Percentiles rank a stretch among this genome's conserved stretches.
Evolutionary conservation across 148 eudicot genomes (phyloP).

Genomic region (Rhododendron mucronatum): DNA sequence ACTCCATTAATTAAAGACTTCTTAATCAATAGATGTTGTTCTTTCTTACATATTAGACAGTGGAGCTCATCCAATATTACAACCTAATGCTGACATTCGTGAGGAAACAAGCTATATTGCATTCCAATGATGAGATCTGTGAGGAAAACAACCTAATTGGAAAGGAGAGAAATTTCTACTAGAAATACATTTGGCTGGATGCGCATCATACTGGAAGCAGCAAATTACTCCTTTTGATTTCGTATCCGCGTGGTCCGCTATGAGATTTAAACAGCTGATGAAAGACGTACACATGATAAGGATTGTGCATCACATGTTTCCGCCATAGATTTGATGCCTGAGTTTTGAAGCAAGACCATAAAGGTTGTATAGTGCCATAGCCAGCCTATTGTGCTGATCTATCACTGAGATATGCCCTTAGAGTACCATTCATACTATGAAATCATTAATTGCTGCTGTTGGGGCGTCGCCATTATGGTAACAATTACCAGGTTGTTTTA

Average conservation of each 20-base stretch:
- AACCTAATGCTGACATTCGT: neutral
- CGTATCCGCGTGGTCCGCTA: neutral
- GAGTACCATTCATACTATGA: neutral
- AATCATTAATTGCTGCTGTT: neutral
- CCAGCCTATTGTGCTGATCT: neutral
- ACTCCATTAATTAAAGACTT: neutral
- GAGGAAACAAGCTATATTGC: neutral
- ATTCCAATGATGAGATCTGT: neutral
- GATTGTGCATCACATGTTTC: neutral
- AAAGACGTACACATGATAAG: neutral
- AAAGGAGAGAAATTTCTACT: neutral
- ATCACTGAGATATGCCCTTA: neutral
- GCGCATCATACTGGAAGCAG: neutral
- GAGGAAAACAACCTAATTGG: neutral
- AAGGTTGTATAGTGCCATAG: neutral
- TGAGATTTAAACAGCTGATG: neutral
- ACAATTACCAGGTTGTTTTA: neutral
- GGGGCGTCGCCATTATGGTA: neutral
- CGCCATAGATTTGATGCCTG: neutral
- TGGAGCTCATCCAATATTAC: slow-evolving; percentile 3
- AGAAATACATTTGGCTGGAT: neutral
- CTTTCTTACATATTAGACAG: neutral
- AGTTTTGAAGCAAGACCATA: neutral
- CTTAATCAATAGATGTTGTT: neutral
- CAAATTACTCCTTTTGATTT: neutral